A percentile compares a stretch with the other conserved stretches of the same genome.
These are phyloP conservation scores for Cladosporium sp. DNA, from an alignment of 2,329 filamentous ascomycete species.

Conservation along the genomic window DNA sequence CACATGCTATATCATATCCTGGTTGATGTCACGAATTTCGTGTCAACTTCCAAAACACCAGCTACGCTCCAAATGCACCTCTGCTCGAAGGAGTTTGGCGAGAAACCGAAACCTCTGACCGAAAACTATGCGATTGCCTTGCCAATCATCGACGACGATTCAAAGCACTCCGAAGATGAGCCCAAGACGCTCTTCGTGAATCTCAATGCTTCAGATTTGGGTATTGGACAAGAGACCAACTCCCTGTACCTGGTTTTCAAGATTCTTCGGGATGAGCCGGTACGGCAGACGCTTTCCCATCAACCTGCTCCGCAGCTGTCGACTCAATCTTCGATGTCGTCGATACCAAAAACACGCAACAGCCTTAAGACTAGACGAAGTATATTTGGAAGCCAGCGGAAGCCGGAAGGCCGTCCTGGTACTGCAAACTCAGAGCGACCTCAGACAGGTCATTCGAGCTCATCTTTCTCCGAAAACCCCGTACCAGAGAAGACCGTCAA, in stretches of 20 bases:
- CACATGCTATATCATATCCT: slow-evolving; percentile 76
- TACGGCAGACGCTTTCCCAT: slow-evolving; percentile 17
- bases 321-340: slow-evolving; percentile 10
- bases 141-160: slow-evolving; percentile 67
- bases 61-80: slow-evolving; percentile 75
- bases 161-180: slow-evolving; percentile 60
- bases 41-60: slow-evolving; percentile 68
- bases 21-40: slow-evolving; percentile 78
- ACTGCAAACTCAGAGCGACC: slow-evolving; percentile 19
- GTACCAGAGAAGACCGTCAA: slow-evolving; percentile 51
- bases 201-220: slow-evolving; percentile 70
- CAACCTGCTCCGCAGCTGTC: not conserved
- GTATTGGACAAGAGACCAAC: slow-evolving; percentile 59
- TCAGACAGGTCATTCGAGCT: slow-evolving; percentile 24
- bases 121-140: slow-evolving; percentile 80
- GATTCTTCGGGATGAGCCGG: slow-evolving; percentile 59
- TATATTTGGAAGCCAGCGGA: slow-evolving; percentile 64
- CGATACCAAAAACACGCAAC: slow-evolving; percentile 17
- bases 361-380: slow-evolving; percentile 43
- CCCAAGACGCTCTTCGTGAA: slow-evolving; percentile 87
- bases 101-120: slow-evolving; percentile 64
- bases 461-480: slow-evolving; percentile 5
- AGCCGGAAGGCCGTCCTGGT: slow-evolving; percentile 20
- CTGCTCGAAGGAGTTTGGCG: slow-evolving; percentile 64
- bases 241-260: slow-evolving; percentile 80